Evolutionary conservation across 257 asterid genomes (phyloP).

Genomic region (Echium plantagineum): DNA sequence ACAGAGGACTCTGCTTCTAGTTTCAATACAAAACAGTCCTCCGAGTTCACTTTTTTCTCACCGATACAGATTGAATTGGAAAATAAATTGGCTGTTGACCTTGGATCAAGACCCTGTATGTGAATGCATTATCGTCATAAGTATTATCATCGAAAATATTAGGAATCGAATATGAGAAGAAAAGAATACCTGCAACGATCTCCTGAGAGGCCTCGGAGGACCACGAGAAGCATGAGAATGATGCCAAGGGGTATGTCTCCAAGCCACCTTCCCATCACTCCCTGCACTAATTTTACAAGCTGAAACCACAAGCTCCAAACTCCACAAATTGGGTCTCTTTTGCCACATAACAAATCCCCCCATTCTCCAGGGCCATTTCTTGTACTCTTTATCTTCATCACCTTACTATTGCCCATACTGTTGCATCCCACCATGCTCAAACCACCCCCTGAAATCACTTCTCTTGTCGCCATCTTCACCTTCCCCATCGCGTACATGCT

Average conservation of each 20-base stretch:
- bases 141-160: no score
- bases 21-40: background rate
- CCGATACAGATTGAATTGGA: background rate
- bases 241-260: conserved; percentile 74
- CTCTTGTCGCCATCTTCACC: background rate
- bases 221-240: conserved; percentile 60
- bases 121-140: background rate
- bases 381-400: conserved; percentile 25
- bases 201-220: conserved; percentile 56
- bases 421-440: background rate
- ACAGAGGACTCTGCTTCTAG: background rate
- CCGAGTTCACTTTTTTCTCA: background rate
- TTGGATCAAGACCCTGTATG: background rate
- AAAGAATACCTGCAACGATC: conserved; percentile 51
- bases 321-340: conserved; percentile 57
- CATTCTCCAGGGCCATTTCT: conserved; percentile 34
- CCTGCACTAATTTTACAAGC: conserved; percentile 58
- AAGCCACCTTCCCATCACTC: conserved; percentile 63
- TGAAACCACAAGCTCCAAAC: conserved; percentile 48
- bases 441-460: background rate
- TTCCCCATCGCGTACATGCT: background rate
- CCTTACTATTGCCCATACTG: conserved; percentile 6
- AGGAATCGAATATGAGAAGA: no score
- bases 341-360: conserved; percentile 70
- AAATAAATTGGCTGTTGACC: background rate